phyloP scores from a whole-genome alignment of 2,329 filamentous ascomycete species.

The Emericellopsis cladophorae region DNA sequence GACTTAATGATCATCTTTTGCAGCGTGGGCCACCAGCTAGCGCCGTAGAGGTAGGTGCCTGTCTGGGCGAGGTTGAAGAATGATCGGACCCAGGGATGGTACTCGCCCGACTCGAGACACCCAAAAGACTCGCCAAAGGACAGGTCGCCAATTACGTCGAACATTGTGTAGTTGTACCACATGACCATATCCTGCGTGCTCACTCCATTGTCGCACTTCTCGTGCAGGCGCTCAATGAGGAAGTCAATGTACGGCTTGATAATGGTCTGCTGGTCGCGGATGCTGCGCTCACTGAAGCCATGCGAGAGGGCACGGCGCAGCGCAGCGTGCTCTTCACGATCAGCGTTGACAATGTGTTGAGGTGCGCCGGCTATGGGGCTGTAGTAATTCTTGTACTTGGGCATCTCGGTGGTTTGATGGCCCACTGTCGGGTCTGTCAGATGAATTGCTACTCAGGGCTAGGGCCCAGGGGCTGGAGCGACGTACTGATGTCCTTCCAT shows the following conservation, averaged over 20 bases:
- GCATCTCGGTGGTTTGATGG: neutral
- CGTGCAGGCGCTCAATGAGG: conserved; percentile 8
- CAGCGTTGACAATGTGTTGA: neutral
- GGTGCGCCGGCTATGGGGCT: neutral
- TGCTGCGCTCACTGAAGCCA: conserved; percentile 8
- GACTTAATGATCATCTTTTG: conserved; percentile 4
- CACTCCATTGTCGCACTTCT: neutral
- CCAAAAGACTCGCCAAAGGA: conserved; percentile 11
- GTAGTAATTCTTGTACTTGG: conserved; percentile 1
- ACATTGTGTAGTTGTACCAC: conserved; percentile 10
- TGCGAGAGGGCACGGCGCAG: neutral
- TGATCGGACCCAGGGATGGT: conserved; percentile 7
- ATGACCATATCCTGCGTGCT: conserved; percentile 7
- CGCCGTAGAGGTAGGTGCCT: neutral
- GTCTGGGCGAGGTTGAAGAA: neutral
- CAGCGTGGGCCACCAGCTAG: neutral
- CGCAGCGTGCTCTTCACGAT: neutral
- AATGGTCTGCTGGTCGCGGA: conserved; percentile 18
- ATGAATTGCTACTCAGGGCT: too few relatives aligned
- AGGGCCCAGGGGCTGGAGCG: too few relatives aligned
- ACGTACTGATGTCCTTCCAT: conserved; percentile 6
- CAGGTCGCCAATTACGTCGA: conserved; percentile 8
- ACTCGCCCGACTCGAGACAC: conserved; percentile 4
- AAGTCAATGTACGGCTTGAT: conserved; percentile 14
- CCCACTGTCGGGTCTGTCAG: neutral